Evolutionary conservation across 106 monocot genomes (phyloP), one percentile per base, ranked within the genome.

Genomic region (Dendrobium huoshanense): DNA sequence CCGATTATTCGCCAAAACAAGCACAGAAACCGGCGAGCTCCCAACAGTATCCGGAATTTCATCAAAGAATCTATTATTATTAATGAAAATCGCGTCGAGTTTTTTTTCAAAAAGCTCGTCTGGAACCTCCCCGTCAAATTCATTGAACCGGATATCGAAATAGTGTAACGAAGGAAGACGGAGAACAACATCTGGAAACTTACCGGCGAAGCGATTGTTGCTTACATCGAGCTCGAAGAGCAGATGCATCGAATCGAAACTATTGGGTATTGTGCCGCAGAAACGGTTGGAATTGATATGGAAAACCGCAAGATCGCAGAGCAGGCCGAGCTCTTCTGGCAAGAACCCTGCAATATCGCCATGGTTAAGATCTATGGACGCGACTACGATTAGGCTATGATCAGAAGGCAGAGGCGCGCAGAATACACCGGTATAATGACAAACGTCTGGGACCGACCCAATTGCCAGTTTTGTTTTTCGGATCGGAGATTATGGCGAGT

Each of bases 71-170:
- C 79, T 4, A 81, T 91, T 91, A 85, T 87, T 77, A 85, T 92
- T 92, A 41, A 92, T 79, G 87, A 92, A 92, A 22, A 92, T 33
- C 2, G 87, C 92, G 58, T 92, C 92, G 74, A 89, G 74, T 27
- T 77, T 79, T 19, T 81, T 81, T 31, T 89, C 79, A 72, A 86
- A 91, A 18, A 86, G 64, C 15, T 74, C 31, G 2, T 13, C 4
- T 6, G 91, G 91, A 22, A 91, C 82, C 6, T 76, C 47, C 1
- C 91, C 91, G 19, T 55, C 13, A 61, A 88, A 87, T 43, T 80
- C 77, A 80, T 91, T 91, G 85, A 48, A 89, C 13, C 89, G 72
- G 40, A 89, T 18, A 79, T 89, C 89, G 49, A 89, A 72, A 78
- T 42, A 89, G 45, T 75, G 82, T 40, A 89, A 68, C n/a, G 77